phyloP scores from a whole-genome alignment of 176 grass and related monocot species.

The Saccharum spontaneum region DNA sequence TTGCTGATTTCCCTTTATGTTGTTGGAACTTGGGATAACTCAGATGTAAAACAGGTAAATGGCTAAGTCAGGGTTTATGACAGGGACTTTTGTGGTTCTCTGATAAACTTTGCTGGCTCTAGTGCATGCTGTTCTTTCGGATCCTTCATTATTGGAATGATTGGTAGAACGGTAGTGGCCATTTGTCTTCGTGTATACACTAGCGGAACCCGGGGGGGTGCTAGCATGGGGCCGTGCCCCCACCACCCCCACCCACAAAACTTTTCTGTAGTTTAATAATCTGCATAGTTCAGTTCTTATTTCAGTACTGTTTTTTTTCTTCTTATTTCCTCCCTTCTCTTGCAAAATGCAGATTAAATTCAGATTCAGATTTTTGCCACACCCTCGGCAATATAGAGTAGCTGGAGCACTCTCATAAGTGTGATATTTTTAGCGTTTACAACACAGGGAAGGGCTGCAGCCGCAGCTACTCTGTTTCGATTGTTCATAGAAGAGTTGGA shows the following conservation, averaged over 20 bases:
- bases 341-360: slow-evolving; percentile 41
- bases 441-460: too few relatives aligned
- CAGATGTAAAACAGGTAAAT: too few relatives aligned
- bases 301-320: neutral
- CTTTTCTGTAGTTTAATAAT: neutral
- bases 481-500: too few relatives aligned
- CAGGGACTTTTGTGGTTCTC: neutral
- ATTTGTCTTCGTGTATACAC: neutral
- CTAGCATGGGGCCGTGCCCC: too few relatives aligned
- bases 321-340: slow-evolving; percentile 26
- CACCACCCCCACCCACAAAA: too few relatives aligned
- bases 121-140: neutral
- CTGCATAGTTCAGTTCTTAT: neutral
- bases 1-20: too few relatives aligned
- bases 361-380: neutral
- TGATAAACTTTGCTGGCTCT: neutral
- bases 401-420: slow-evolving; percentile 21
- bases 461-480: too few relatives aligned
- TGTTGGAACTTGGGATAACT: too few relatives aligned
- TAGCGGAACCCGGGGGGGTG: too few relatives aligned
- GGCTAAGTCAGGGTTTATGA: too few relatives aligned
- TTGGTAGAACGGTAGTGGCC: neutral
- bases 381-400: neutral
- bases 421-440: too few relatives aligned
- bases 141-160: neutral